Percentiles rank a stretch among this genome's conserved stretches.
Conservation (phyloP, 176 grass and related monocot genomes). For the Tuctoria greenei region DNA sequence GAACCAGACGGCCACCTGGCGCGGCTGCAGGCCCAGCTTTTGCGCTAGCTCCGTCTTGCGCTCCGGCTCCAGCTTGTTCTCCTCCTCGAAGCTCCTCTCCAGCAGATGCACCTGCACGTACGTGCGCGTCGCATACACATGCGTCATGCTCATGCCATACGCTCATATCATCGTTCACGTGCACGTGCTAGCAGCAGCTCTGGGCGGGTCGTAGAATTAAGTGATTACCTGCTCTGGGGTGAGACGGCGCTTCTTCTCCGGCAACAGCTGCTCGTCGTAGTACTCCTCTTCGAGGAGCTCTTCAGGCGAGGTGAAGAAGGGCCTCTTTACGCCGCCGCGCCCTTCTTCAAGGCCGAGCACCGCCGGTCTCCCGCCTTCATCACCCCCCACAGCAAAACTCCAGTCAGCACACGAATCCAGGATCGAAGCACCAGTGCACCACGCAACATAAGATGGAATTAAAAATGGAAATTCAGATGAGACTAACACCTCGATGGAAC, state of each 20-base stretch:
- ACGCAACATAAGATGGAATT: not conserved
- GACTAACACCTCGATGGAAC: conserved; percentile 58
- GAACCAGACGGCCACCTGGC: conserved; percentile 98
- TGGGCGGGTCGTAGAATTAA: not conserved
- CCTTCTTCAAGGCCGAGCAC: conserved; percentile 59
- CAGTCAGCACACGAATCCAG: conserved; percentile 39
- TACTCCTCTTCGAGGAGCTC: conserved; percentile 91
- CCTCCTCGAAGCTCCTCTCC: conserved; percentile 83
- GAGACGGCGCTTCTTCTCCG: conserved; percentile 97
- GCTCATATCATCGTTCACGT: not conserved
- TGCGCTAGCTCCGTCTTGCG: conserved; percentile 90
- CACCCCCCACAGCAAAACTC: conserved; percentile 48
- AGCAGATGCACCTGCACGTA: conserved; percentile 60
- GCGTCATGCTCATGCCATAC: not conserved
- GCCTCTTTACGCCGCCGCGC: conserved; percentile 56
- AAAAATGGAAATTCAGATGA: not conserved
- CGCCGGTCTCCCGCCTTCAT: conserved; percentile 60
- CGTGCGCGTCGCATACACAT: not conserved
- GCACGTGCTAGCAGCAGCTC: not conserved
- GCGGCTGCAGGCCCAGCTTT: conserved; percentile 85
- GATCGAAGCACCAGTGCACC: not conserved
- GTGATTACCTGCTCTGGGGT: conserved; percentile 74
- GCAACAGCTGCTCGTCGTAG: conserved; percentile 94
- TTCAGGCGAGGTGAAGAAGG: conserved; percentile 92
- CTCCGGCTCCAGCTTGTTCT: conserved; percentile 99